Percentiles rank a stretch among this genome's conserved stretches.
phyloP scores from a whole-genome alignment of 73 alveolate species.

The Tetrahymena thermophila region DNA sequence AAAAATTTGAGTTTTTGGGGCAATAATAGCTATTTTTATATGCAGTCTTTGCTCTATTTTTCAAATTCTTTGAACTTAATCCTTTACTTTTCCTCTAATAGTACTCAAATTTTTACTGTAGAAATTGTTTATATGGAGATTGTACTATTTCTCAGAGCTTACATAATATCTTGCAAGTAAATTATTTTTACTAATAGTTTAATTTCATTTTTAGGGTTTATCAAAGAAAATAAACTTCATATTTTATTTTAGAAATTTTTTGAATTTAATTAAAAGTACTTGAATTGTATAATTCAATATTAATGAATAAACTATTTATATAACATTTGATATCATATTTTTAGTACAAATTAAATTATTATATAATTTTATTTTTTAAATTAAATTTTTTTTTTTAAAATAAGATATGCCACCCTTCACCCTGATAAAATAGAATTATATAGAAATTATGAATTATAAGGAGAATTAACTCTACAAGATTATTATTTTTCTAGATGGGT shows the following conservation, averaged over 20 bases:
- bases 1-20: not conserved
- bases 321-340: too few relatives aligned
- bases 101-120: not conserved
- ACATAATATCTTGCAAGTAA: not conserved
- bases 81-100: not conserved
- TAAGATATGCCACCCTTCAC: not conserved
- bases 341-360: too few relatives aligned
- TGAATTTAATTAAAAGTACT: too few relatives aligned
- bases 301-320: too few relatives aligned
- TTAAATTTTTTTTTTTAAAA: not conserved
- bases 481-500: not conserved
- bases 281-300: too few relatives aligned
- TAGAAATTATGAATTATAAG: not conserved
- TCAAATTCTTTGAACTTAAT: not conserved
- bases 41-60: not conserved
- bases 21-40: not conserved
- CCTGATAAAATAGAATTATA: not conserved
- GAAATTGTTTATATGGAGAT: not conserved
- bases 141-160: not conserved
- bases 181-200: too few relatives aligned
- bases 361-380: too few relatives aligned
- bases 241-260: too few relatives aligned
- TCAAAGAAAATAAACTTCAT: too few relatives aligned
- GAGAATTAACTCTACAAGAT: not conserved
- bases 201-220: too few relatives aligned